Evolutionary conservation across 768 basidiomycete genomes (phyloP).

Genomic region (Crassisporium funariophilum): DNA sequence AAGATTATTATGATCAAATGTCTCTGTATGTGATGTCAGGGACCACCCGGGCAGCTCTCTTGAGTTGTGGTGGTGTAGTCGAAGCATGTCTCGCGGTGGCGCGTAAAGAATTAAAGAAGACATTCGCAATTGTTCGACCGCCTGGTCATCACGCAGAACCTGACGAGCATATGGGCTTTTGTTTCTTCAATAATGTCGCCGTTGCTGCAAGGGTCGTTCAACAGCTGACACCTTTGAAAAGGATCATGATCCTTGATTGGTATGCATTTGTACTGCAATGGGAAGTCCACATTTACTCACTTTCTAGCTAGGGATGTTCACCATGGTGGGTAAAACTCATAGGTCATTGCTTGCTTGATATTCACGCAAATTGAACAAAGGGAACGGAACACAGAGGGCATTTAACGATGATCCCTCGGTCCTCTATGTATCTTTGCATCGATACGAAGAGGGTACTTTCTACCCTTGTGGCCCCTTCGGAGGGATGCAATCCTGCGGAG

Average conservation of each 20-base stretch:
- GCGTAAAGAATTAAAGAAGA: conserved; percentile 73
- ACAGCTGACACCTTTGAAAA: conserved; percentile 67
- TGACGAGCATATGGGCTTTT: conserved; percentile 98
- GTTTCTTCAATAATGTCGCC: conserved; percentile 98
- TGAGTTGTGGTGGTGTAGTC: conserved; percentile 95
- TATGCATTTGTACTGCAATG: conserved; percentile 38
- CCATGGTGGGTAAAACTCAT: conserved; percentile 60
- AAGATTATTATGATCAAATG: conserved; percentile 83
- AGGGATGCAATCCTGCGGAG: conserved; percentile 81
- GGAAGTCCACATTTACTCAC: neutral
- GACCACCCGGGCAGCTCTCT: conserved; percentile 80
- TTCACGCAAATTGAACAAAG: conserved; percentile 39
- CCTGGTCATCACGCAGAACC: conserved; percentile 99
- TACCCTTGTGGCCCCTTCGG: conserved; percentile 95
- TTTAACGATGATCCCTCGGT: conserved; percentile 93
- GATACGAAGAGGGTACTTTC: conserved; percentile 88
- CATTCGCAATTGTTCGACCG: conserved; percentile 94
- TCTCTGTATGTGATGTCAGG: conserved; percentile 90
- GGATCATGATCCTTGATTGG: conserved; percentile 94
- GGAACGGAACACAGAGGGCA: conserved; percentile 96
- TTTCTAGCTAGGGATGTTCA: conserved; percentile 80
- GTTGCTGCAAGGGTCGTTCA: conserved; percentile 87
- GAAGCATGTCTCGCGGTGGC: conserved; percentile 89
- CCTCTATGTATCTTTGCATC: conserved; percentile 92
- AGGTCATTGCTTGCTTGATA: neutral